phyloP scores from a whole-genome alignment of 176 grass and related monocot genomes.

The Alopecurus myosuroides region DNA sequence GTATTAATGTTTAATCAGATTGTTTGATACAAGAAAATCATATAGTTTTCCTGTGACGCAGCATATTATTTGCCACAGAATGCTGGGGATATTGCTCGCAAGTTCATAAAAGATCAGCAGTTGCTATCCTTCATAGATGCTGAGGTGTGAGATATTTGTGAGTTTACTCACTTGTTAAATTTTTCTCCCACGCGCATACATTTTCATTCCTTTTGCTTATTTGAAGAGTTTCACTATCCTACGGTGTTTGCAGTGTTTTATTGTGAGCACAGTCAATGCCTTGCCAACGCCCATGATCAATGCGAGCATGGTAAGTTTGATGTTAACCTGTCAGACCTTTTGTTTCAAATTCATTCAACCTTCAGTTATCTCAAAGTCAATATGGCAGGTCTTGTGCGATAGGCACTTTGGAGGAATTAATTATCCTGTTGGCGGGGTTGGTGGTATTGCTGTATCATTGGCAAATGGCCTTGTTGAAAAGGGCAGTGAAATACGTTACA shows the following conservation, averaged over 20 bases:
- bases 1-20: not conserved
- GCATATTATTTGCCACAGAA: conserved; percentile 96
- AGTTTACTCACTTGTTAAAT: conserved; percentile 45
- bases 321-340: conserved; percentile 3
- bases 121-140: conserved; percentile 98
- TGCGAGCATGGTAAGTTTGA: conserved; percentile 83
- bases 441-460: conserved; percentile 73
- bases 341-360: conserved; percentile 4
- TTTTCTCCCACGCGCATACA: not conserved
- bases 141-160: conserved; percentile 70
- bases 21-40: not conserved
- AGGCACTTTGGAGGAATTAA: conserved; percentile 97
- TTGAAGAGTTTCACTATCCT: not conserved
- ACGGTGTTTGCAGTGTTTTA: conserved; percentile 76
- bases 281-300: conserved; percentile 98
- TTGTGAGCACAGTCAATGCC: conserved; percentile 94
- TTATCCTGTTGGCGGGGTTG: conserved; percentile 89
- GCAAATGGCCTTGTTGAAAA: conserved; percentile 82
- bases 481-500: conserved; percentile 78
- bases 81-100: conserved; percentile 92
- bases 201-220: not conserved
- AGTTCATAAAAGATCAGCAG: conserved; percentile 90
- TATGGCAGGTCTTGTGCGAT: conserved; percentile 85
- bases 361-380: conserved; percentile 37
- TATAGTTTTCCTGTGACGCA: conserved; percentile 32